Evolutionary conservation across 1,139 yeast genomes (phyloP).

Genomic region (Scheffersomyces quercinus): DNA sequence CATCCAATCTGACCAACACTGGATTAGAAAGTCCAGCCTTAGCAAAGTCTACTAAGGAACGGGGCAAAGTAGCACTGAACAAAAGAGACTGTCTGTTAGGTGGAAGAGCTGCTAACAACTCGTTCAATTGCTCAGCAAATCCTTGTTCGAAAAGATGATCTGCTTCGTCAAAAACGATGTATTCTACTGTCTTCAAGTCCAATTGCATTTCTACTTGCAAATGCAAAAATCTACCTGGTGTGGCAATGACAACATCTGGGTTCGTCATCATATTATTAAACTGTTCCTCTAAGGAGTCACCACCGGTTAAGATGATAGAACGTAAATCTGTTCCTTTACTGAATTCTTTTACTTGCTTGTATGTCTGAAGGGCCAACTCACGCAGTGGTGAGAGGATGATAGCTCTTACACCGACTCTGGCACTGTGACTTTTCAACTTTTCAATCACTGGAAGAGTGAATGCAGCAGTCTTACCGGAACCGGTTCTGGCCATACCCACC

Average conservation of each 20-base stretch:
- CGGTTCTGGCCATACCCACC: conserved; percentile 99
- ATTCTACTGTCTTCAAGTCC: conserved; percentile 79
- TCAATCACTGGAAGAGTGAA: conserved; percentile 93
- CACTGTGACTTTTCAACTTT: conserved; percentile 75
- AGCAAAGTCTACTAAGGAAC: conserved; percentile 91
- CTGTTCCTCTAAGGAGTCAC: conserved; percentile 96
- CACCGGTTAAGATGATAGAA: conserved; percentile 84
- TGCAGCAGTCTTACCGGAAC: conserved; percentile 99
- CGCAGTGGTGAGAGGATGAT: conserved; percentile 88
- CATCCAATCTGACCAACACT: conserved; percentile 85
- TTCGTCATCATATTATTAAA: conserved; percentile 89
- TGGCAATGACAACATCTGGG: conserved; percentile 94
- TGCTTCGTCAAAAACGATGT: conserved; percentile 96
- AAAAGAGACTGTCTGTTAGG: conserved; percentile 80
- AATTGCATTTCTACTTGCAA: conserved; percentile 92
- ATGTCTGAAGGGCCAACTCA: conserved; percentile 91
- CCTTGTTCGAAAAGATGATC: conserved; percentile 98
- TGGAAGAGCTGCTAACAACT: conserved; percentile 81
- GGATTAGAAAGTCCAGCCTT: conserved; percentile 95
- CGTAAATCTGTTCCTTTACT: conserved; percentile 82
- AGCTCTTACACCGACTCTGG: conserved; percentile 88
- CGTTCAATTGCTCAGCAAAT: conserved; percentile 91
- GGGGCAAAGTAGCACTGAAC: conserved; percentile 94
- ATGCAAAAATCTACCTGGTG: conserved; percentile 97
- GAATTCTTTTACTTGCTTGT: conserved; percentile 86